Conservation (phyloP, 305 asterid species). For the Rubia tinctorum region DNA sequence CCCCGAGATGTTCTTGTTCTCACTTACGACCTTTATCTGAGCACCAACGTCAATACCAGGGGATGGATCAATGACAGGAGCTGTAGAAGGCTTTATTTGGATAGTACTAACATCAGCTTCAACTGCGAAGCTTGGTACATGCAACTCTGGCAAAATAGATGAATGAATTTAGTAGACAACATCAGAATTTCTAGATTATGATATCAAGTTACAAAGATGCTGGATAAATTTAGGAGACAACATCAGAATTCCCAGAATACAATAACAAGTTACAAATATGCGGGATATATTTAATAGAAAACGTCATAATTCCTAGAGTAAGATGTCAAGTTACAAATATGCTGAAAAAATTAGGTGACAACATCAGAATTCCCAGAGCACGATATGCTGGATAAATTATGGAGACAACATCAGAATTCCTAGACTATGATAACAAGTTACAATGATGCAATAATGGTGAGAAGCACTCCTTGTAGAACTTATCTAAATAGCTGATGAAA, state of each 20-base stretch:
- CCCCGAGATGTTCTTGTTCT: slow-evolving; percentile 29
- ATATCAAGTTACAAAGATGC: neutral
- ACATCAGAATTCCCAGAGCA: neutral
- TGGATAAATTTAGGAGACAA: neutral
- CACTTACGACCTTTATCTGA: slow-evolving; percentile 11
- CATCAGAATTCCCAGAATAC: too few relatives aligned
- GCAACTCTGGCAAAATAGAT: slow-evolving; percentile 40
- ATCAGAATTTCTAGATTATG: neutral
- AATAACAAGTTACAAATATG: too few relatives aligned
- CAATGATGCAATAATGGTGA: neutral
- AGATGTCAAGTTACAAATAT: too few relatives aligned
- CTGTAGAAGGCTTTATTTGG: slow-evolving; percentile 31
- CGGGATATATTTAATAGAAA: neutral
- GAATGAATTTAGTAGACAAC: neutral
- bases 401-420: neutral
- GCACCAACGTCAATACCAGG: slow-evolving; percentile 23
- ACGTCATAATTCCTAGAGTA: neutral
- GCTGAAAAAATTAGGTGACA: neutral
- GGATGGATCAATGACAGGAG: slow-evolving; percentile 23
- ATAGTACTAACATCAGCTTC: slow-evolving; percentile 38
- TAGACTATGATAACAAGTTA: neutral
- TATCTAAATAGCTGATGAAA: neutral
- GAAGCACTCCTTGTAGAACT: neutral
- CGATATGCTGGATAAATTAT: too few relatives aligned
- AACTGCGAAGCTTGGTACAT: slow-evolving; percentile 24